phyloP scores from a whole-genome alignment of 352 stramenopile genomes.

The Globisporangium acanthophoron region DNA sequence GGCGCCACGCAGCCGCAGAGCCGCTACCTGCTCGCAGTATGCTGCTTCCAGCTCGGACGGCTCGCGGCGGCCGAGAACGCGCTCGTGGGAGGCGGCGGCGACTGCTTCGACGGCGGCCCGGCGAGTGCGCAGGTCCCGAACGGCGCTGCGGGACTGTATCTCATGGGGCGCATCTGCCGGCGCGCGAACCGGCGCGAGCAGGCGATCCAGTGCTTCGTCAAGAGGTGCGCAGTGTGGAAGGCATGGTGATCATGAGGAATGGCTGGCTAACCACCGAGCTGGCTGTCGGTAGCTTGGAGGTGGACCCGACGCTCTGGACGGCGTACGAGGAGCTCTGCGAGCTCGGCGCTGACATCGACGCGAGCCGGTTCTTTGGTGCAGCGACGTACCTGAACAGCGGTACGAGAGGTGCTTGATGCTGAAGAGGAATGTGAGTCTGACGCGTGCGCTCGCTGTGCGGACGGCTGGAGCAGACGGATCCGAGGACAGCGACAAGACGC shows the following conservation, averaged over 20 bases:
- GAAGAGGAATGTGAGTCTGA: neutral
- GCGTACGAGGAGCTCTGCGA: slow-evolving; percentile 93
- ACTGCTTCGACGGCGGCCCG: slow-evolving; percentile 15
- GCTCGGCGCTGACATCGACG: slow-evolving; percentile 77
- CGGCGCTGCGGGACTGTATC: slow-evolving; percentile 87
- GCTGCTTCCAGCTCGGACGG: slow-evolving; percentile 67
- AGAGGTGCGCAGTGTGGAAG: slow-evolving; percentile 34
- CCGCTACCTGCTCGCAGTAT: slow-evolving; percentile 59
- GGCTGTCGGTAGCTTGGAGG: slow-evolving; percentile 56
- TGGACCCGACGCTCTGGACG: slow-evolving; percentile 90
- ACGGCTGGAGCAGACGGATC: slow-evolving; percentile 1
- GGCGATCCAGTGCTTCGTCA: slow-evolving; percentile 89
- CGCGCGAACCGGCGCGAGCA: slow-evolving; percentile 85
- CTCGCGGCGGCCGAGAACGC: slow-evolving; percentile 89
- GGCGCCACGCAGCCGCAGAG: slow-evolving; percentile 39
- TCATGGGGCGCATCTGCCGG: slow-evolving; percentile 90
- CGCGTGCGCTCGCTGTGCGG: too few relatives aligned
- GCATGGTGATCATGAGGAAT: too few relatives aligned
- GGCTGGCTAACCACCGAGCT: too few relatives aligned
- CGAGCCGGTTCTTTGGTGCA: slow-evolving; percentile 52
- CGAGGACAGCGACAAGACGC: slow-evolving; percentile 10
- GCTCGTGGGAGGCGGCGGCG: slow-evolving; percentile 52
- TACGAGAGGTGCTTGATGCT: neutral
- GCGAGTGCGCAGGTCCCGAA: slow-evolving; percentile 59
- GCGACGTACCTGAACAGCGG: slow-evolving; percentile 38